Conservation (phyloP, 495 filamentous ascomycete genomes). For the Lindgomyces ingoldianus region DNA sequence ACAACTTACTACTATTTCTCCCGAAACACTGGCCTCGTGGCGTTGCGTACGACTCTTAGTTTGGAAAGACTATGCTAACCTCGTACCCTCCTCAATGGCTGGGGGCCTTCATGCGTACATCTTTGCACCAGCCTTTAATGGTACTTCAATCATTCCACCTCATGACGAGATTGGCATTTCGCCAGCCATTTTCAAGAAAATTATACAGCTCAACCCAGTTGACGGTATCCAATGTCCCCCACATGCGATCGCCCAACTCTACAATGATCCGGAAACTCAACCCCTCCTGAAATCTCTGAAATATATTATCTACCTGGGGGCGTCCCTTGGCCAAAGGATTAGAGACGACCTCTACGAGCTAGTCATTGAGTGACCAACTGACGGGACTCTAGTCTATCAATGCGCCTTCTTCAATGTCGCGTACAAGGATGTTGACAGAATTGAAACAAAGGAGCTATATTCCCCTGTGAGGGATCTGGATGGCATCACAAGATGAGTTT, state of each 20-base stretch:
- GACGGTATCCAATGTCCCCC: slow-evolving; percentile 13
- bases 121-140: neutral
- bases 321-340: slow-evolving; percentile 2
- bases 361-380: slow-evolving; percentile 3
- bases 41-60: neutral
- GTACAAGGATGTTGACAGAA: neutral
- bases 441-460: slow-evolving; percentile 20
- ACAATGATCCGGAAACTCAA: slow-evolving; percentile 7
- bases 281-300: slow-evolving; percentile 5
- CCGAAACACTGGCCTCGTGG: slow-evolving; percentile 5
- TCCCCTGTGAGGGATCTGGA: slow-evolving; percentile 9
- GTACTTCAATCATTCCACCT: slow-evolving; percentile 2
- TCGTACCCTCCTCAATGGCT: slow-evolving; percentile 17
- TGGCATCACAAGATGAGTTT: slow-evolving; percentile 17
- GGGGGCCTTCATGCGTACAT: neutral
- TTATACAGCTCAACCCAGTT: slow-evolving; percentile 1
- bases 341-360: slow-evolving; percentile 20
- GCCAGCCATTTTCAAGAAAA: slow-evolving; percentile 10
- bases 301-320: slow-evolving; percentile 8
- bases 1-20: neutral
- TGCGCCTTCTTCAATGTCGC: slow-evolving; percentile 13
- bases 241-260: slow-evolving; percentile 7
- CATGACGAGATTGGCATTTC: neutral
- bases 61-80: neutral
- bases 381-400: neutral